Percentiles rank a stretch among this genome's conserved stretches.
These are phyloP conservation scores for Helotiales sp. DNA, from an alignment of 2,329 filamentous ascomycete species.

Conservation along the genomic window DNA sequence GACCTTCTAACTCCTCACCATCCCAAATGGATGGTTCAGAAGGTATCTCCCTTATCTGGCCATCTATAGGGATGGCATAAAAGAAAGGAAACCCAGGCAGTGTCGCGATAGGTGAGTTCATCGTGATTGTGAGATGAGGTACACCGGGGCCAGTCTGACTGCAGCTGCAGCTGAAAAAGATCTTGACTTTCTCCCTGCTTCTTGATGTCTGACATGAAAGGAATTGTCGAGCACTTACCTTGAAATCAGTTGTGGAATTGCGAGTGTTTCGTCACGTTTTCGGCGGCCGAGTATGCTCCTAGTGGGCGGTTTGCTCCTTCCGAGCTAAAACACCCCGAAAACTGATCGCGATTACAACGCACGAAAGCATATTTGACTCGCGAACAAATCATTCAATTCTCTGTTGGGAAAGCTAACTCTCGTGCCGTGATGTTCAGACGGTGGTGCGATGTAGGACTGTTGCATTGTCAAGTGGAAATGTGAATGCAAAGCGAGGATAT, in stretches of 20 bases:
- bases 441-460: no score
- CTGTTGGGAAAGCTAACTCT: no score
- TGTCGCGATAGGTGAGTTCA: constrained; percentile 4
- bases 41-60: constrained; percentile 1
- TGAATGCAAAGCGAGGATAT: no score
- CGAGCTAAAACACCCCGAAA: not conserved
- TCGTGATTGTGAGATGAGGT: not conserved
- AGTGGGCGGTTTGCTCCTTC: not conserved
- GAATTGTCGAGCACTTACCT: not conserved
- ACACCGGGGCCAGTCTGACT: not conserved
- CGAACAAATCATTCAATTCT: no score
- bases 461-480: no score
- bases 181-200: not conserved
- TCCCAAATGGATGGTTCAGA: not conserved
- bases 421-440: no score
- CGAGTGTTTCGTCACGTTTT: not conserved
- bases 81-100: constrained; percentile 9
- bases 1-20: not conserved
- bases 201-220: not conserved
- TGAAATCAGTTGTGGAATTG: not conserved
- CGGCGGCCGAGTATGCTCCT: not conserved
- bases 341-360: no score
- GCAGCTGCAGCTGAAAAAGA: not conserved
- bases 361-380: no score
- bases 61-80: constrained; percentile 9